Conservation (phyloP, 805 yeast species). For the Tanozyma kutaoensis region DNA sequence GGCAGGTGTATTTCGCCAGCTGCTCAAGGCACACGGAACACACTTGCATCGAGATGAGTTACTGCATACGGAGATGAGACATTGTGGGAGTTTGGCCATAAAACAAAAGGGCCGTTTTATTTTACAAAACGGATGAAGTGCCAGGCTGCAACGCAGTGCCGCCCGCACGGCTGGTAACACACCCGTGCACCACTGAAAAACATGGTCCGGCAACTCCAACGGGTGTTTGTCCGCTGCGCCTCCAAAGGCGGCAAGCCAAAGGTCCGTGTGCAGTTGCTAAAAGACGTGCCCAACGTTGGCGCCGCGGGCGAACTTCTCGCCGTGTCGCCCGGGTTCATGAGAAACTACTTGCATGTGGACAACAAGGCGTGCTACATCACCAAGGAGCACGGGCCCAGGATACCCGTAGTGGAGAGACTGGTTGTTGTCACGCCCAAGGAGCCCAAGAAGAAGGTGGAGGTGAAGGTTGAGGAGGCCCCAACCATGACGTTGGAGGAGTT, state of each 20-base stretch:
- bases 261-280: constrained; percentile 64
- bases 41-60: background rate
- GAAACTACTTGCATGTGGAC: constrained; percentile 55
- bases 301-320: constrained; percentile 56
- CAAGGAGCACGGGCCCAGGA: constrained; percentile 1
- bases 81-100: too few species aligned
- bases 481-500: constrained; percentile 27
- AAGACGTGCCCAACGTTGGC: constrained; percentile 53
- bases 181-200: too few species aligned
- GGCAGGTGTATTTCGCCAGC: constrained; percentile 59
- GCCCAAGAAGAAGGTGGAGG: background rate
- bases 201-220: too few species aligned
- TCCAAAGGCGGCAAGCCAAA: too few species aligned
- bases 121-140: too few species aligned
- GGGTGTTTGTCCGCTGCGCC: too few species aligned
- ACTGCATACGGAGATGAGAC: too few species aligned
- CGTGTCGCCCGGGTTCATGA: constrained; percentile 74
- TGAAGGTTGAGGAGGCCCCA: background rate
- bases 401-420: background rate
- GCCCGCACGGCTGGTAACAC: too few species aligned
- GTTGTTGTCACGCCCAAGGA: too few species aligned
- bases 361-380: constrained; percentile 66
- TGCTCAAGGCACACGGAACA: constrained; percentile 24
- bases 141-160: too few species aligned
- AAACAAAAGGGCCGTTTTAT: too few species aligned